Conservation (phyloP, 2,329 filamentous ascomycete genomes). For the Epichloe coenophiala region DNA sequence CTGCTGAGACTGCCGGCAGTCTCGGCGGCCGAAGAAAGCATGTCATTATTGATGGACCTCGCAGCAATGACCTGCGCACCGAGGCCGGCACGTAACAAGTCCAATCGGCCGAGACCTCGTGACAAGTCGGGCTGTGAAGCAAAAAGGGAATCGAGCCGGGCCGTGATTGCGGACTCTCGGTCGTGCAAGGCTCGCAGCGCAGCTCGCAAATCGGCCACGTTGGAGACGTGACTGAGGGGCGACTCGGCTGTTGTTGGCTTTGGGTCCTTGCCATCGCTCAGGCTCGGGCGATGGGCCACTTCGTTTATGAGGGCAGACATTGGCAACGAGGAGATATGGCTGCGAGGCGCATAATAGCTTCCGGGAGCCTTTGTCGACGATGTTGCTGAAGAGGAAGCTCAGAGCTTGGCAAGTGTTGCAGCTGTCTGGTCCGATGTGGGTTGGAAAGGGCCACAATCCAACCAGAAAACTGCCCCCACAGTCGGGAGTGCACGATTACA, state of each 20-base stretch:
- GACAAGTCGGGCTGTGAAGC: conserved; percentile 76
- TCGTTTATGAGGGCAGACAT: conserved; percentile 36
- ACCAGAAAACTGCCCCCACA: background rate
- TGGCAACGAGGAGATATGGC: conserved; percentile 24
- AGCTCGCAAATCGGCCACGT: conserved; percentile 65
- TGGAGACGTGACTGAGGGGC: conserved; percentile 55
- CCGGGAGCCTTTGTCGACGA: conserved; percentile 10
- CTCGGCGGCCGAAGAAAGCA: conserved; percentile 74
- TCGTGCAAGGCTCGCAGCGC: conserved; percentile 62
- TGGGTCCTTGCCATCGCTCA: conserved; percentile 16
- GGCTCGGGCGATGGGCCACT: conserved; percentile 21
- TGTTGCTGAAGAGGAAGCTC: background rate
- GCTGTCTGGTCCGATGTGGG: background rate
- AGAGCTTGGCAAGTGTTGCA: background rate
- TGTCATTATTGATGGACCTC: conserved; percentile 72
- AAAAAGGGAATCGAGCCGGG: conserved; percentile 61
- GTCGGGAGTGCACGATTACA: no score
- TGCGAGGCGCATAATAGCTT: conserved; percentile 32
- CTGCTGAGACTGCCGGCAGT: conserved; percentile 77
- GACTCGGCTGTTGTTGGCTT: conserved; percentile 13
- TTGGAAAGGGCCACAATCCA: background rate
- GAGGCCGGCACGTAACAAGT: conserved; percentile 77
- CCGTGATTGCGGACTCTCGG: conserved; percentile 62
- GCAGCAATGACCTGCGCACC: conserved; percentile 77
- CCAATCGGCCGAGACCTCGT: conserved; percentile 74